Conservation (phyloP, 345 rosid genomes). For the Ailanthus altissimus region DNA sequence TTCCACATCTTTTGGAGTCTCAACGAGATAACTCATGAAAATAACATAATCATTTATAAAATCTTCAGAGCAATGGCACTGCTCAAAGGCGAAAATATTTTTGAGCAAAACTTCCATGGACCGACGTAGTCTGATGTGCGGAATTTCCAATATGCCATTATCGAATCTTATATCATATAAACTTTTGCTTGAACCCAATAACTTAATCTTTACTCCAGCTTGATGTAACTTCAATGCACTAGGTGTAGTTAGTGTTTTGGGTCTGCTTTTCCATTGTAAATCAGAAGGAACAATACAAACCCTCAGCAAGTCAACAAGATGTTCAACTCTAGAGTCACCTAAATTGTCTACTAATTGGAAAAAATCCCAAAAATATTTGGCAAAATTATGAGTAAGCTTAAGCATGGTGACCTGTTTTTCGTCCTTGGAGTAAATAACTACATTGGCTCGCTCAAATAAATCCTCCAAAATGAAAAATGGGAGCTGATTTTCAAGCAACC, state of each 20-base stretch:
- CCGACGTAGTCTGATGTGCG: neutral
- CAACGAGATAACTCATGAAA: conserved; percentile 4
- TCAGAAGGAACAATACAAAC: neutral
- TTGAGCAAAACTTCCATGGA: neutral
- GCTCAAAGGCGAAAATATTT: conserved; percentile 1
- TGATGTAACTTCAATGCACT: neutral
- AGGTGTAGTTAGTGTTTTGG: neutral
- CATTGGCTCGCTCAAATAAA: neutral
- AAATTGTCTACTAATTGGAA: neutral
- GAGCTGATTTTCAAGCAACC: conserved; percentile 35
- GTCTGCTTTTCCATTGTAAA: neutral
- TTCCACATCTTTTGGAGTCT: neutral
- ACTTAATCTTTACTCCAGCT: neutral
- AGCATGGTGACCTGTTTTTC: neutral
- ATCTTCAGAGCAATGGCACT: neutral
- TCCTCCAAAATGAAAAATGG: conserved; percentile 27
- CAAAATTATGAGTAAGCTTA: neutral
- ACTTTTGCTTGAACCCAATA: neutral
- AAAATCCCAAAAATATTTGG: neutral
- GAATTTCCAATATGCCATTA: conserved; percentile 4
- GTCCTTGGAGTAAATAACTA: neutral
- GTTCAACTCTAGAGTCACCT: neutral
- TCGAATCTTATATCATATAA: conserved; percentile 16
- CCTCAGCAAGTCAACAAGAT: neutral
- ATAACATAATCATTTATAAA: conserved; percentile 8